These are phyloP conservation scores for Sarocladiaceae sp. DNA, from an alignment of 2,329 filamentous ascomycete genomes.

Conservation along the genomic window DNA sequence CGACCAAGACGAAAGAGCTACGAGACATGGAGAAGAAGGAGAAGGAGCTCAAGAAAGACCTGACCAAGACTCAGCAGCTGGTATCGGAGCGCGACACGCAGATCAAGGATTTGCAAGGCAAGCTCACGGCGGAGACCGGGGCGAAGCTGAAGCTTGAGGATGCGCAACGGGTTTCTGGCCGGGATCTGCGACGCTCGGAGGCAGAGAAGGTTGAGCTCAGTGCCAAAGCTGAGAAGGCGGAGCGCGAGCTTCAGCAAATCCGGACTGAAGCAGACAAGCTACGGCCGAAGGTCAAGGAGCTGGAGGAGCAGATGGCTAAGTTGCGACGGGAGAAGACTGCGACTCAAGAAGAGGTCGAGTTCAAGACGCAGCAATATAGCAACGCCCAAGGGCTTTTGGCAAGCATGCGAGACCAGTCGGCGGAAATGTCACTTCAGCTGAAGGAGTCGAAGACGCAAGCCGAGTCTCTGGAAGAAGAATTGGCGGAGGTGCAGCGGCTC, in stretches of 20 bases:
- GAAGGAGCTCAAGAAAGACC: constrained; percentile 71
- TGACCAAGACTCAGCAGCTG: constrained; percentile 62
- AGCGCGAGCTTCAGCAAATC: constrained; percentile 62
- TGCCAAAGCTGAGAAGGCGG: constrained; percentile 64
- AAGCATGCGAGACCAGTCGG: constrained; percentile 88
- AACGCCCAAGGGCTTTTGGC: constrained; percentile 80
- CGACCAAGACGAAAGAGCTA: constrained; percentile 51
- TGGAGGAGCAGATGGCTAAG: constrained; percentile 68
- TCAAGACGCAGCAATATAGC: constrained; percentile 79
- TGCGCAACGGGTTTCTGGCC: constrained; percentile 63
- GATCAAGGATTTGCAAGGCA: constrained; percentile 70
- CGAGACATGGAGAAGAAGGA: constrained; percentile 74
- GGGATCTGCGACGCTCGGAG: constrained; percentile 72
- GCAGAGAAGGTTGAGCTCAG: constrained; percentile 72
- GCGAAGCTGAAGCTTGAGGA: constrained; percentile 72
- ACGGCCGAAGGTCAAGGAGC: constrained; percentile 52
- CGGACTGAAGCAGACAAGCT: constrained; percentile 69
- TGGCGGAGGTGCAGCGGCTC: constrained; percentile 79
- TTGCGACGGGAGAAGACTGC: constrained; percentile 61
- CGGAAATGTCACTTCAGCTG: constrained; percentile 83
- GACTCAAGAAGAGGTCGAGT: constrained; percentile 71
- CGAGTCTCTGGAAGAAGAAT: constrained; percentile 85
- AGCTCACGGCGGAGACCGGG: constrained; percentile 67
- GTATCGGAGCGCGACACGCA: constrained; percentile 70
- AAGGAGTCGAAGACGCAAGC: constrained; percentile 79